A percentile compares a stretch with the other conserved stretches of the same genome.
Evolutionary conservation across 257 asterid genomes (phyloP).

Genomic region (Fraxinus anomala): DNA sequence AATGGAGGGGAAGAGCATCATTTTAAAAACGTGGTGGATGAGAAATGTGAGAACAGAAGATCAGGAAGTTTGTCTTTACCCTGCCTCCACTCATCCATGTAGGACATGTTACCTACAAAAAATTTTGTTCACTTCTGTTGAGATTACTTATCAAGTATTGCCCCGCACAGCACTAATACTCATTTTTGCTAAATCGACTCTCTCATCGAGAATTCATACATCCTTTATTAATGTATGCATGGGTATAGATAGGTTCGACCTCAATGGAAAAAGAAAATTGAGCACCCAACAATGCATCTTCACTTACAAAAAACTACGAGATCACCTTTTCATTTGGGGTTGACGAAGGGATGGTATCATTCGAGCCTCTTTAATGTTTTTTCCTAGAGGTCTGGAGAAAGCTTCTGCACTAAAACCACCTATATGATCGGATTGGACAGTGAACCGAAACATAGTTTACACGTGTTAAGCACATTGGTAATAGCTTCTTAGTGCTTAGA

Average conservation of each 20-base stretch:
- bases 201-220: neutral
- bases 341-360: no score
- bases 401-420: no score
- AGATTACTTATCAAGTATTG: neutral
- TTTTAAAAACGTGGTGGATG: conserved; percentile 20
- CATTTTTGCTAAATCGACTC: neutral
- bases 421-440: no score
- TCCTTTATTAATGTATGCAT: neutral
- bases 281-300: neutral
- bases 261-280: neutral
- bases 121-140: neutral
- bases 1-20: conserved; percentile 17
- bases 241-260: neutral
- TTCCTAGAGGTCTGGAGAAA: no score
- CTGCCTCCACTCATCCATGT: conserved; percentile 2
- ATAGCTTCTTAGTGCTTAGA: no score
- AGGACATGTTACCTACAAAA: neutral
- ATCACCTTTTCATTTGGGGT: no score
- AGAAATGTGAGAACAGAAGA: neutral
- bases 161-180: no score
- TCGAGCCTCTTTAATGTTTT: no score
- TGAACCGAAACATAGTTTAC: no score
- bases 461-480: no score
- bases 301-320: neutral
- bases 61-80: neutral